These are phyloP conservation scores for Cucurbita moschata DNA, from an alignment of 306 rosid genomes.

Conservation along the genomic window DNA sequence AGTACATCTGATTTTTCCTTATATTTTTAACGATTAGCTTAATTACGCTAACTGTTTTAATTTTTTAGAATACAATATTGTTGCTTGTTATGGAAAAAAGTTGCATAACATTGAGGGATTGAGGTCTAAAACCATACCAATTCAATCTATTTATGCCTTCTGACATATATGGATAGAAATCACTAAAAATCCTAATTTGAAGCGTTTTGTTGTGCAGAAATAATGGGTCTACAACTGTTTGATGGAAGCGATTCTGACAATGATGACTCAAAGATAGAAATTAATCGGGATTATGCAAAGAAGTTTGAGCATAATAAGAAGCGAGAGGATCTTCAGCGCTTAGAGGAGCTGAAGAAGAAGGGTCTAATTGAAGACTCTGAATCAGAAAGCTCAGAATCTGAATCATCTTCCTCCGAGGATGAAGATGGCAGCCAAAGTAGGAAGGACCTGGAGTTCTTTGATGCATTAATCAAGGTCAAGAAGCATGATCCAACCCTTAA, in stretches of 20 bases:
- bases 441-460: constrained; percentile 35
- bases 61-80: not conserved
- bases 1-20: not conserved
- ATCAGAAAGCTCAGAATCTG: constrained; percentile 27
- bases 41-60: not conserved
- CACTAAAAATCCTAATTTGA: not conserved
- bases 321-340: constrained; percentile 74
- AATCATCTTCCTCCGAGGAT: constrained; percentile 22
- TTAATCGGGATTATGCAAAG: constrained; percentile 33
- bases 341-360: constrained; percentile 62
- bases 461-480: constrained; percentile 56
- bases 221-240: constrained; percentile 30
- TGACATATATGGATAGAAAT: not conserved
- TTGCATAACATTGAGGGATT: not conserved
- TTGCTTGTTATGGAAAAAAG: not conserved
- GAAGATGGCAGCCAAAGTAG: constrained; percentile 7
- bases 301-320: constrained; percentile 63
- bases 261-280: constrained; percentile 39
- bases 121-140: not conserved
- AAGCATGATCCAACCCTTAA: constrained; percentile 51
- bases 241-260: constrained; percentile 51
- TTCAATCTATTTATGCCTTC: not conserved
- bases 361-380: constrained; percentile 32
- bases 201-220: not conserved
- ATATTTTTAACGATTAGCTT: not conserved